Percentiles rank a stretch among this genome's conserved stretches.
Conservation (phyloP, 2,329 filamentous ascomycete genomes). For the Colletotrichum sp. region DNA sequence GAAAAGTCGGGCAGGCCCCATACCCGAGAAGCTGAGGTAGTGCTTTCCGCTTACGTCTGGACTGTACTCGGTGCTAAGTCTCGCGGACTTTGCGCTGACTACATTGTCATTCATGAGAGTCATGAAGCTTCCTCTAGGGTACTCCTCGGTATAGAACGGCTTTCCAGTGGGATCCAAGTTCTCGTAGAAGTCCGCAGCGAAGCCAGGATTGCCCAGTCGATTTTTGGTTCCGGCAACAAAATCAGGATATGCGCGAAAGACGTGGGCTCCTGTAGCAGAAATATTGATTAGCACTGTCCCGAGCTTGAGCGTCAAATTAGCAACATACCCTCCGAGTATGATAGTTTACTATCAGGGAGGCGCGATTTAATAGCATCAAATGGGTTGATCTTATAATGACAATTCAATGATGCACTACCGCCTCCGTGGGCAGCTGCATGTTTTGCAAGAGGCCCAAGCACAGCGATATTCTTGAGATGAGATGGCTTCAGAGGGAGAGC, state of each 20-base stretch:
- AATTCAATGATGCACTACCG: constrained; percentile 62
- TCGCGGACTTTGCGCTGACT: background rate
- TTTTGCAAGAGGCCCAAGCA: constrained; percentile 33
- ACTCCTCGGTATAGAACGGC: background rate
- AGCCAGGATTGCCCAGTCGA: constrained; percentile 27
- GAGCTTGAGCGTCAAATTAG: rapidly evolving
- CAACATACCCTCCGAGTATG: background rate
- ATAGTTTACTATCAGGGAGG: background rate
- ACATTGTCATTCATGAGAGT: background rate
- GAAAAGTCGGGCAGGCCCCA: constrained; percentile 66
- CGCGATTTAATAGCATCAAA: background rate
- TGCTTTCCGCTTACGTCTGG: constrained; percentile 28
- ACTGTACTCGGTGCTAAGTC: background rate
- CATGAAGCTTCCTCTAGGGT: background rate
- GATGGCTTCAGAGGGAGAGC: constrained; percentile 61
- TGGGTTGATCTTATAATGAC: background rate
- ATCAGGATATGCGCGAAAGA: background rate
- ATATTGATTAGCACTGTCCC: background rate
- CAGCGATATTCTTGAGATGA: constrained; percentile 40
- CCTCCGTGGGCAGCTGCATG: constrained; percentile 62
- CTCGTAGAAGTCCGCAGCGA: constrained; percentile 20
- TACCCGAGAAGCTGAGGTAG: constrained; percentile 32
- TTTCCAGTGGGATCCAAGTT: background rate
- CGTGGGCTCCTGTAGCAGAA: background rate
- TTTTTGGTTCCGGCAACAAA: background rate